phyloP scores from a whole-genome alignment of 805 yeast species.

The Kodamaea fukazawae region DNA sequence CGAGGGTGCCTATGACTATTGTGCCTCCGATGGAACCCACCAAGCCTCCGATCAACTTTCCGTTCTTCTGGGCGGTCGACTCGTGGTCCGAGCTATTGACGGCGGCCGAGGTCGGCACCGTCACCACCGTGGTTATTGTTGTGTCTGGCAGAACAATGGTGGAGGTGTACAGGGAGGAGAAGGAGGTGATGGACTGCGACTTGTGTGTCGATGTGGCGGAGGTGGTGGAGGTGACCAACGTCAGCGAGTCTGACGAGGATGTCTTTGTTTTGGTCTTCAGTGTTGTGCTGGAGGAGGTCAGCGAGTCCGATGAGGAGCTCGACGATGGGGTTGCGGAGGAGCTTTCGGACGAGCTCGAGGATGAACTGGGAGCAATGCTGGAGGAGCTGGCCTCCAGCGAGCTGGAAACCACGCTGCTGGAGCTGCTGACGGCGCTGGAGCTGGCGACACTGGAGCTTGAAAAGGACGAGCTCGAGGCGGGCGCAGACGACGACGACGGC shows the following conservation, averaged over 20 bases:
- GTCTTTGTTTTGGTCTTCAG: constrained; percentile 1
- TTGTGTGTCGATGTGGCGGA: constrained; percentile 11
- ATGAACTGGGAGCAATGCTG: background rate
- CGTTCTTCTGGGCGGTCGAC: constrained; percentile 21
- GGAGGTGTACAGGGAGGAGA: constrained; percentile 18
- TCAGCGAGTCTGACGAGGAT: background rate
- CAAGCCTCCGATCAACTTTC: constrained; percentile 42
- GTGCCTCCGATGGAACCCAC: constrained; percentile 49
- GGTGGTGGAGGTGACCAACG: constrained; percentile 3
- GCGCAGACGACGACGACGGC: constrained; percentile 7
- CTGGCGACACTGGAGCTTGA: background rate
- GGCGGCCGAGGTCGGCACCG: constrained; percentile 35
- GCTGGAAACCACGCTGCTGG: constrained; percentile 1
- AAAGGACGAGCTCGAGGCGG: constrained; percentile 1
- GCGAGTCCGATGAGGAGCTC: background rate
- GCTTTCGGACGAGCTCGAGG: background rate
- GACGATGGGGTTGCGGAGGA: background rate
- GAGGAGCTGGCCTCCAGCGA: constrained; percentile 1
- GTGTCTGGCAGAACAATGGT: constrained; percentile 26
- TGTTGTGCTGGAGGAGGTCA: constrained; percentile 1
- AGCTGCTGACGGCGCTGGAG: constrained; percentile 1
- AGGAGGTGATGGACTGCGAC: constrained; percentile 1
- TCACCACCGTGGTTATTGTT: constrained; percentile 39
- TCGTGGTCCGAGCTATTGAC: constrained; percentile 12
- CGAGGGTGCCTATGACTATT: constrained; percentile 37